Base-by-base conservation (phyloP, 495 filamentous ascomycete species). In the Trichocladium antarcticum region DNA sequence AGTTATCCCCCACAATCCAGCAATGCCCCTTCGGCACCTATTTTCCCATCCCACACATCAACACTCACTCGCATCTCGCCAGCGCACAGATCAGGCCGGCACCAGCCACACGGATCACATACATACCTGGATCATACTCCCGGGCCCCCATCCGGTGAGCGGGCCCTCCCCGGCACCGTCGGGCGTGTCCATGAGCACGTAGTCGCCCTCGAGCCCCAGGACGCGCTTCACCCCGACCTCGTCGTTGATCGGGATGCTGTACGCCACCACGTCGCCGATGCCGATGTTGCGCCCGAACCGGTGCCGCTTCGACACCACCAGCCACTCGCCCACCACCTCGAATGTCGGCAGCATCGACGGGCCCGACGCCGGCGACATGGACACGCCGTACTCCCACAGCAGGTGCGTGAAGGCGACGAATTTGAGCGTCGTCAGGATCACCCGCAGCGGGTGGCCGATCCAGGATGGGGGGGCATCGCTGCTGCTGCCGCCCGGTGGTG, bases 11-110 rank as follows among this genome's bases (percentile, higher is more conserved):
- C 1, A 78, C 78, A 9, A 94, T 65, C 75, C 85, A 96, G 56
- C 85, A 87, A 71, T 96, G 90, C 8, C 92, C 92, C 56, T 82
- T 72, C 0, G 92, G 92, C 12, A 97, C 80, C 87, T 90, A 22
- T 1, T 9, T 12, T 7, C 17, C 1, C 21, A 14, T 24, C 40
- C 22, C 38, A 15, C 41, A 37, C 35, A 19, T 16, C 15, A 5
- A 6, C 5, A 3, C 29, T 8, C 28, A 29, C 11, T n/a, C n/a
- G n/a, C n/a, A n/a, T n/a, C n/a, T n/a, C n/a, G n/a, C n/a, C n/a
- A n/a, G n/a, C n/a, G n/a, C n/a, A n/a, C n/a, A n/a, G n/a, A n/a
- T n/a, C n/a, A n/a, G n/a, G n/a, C n/a, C n/a, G n/a, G n/a, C 24
- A 27, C 24, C 8, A 8, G 24, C 24, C 24, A 28, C 24, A 27